Base-by-base conservation (phyloP, 805 yeast genomes). In the Myxozyma udenii region DNA sequence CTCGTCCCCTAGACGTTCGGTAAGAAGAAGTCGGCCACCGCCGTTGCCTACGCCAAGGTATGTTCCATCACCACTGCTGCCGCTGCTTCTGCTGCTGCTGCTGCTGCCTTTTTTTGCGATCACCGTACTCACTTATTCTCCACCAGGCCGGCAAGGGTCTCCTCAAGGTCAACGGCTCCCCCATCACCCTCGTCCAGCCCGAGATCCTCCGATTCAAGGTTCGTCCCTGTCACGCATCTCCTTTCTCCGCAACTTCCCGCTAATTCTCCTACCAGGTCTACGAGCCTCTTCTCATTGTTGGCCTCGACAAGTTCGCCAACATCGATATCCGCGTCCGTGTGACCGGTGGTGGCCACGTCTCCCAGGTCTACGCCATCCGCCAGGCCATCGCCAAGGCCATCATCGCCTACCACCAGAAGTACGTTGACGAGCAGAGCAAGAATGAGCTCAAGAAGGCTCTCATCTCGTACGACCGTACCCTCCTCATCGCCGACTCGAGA, bases 301-400 rank as follows among this genome's bases (percentile, higher is more conserved):
- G 98, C 73, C 83, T 93, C 74, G 98, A 93, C 84, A 93, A 93
- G 80, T 93, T 89, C 80, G 91, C 95, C 77, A 84, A 84, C 83
- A 85, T 93, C 71, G 98, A 93, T 80, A 88, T 93, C 80, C 91
- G 98, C 83, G 95, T 93, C 74, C 85, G 93, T 78, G 98, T 93
- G 74, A 83, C 96, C 74, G 98, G 98, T 79, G 98, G 98, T 89
- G 98, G 98, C 81, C 98, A 93, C 85, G 97, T 91, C 68, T 91
- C 98, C 64, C 98, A 93, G 83, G 95, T 93, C 51, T 93, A 93
- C 83, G 98, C 98, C 68, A 93, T 93, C 79, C 91, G 98, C 84
- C 98, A 93, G 71, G 98, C 98, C 65, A 87, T 93, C 76, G 98
- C 98, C 72, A 93, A 93, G 83, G 98, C 98, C 78, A 84, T 93